Conservation (phyloP, 2,329 filamentous ascomycete genomes). For the Ophiosphaerella korrae region DNA sequence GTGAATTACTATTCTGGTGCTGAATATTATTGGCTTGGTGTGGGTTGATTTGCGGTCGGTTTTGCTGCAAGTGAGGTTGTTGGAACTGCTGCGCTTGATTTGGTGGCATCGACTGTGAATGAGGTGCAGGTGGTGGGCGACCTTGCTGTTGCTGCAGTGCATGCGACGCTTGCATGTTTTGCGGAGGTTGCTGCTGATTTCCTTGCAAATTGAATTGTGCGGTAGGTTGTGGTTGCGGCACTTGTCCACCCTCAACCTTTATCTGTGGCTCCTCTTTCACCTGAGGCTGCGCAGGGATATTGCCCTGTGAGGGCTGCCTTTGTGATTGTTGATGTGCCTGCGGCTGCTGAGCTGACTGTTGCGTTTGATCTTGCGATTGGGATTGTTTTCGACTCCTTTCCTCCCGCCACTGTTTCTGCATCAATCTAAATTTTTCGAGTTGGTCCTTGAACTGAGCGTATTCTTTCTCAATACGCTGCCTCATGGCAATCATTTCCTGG, state of each 20-base stretch:
- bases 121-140: slow-evolving; percentile 35
- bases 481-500: slow-evolving; percentile 33
- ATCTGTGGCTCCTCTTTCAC: slow-evolving; percentile 44
- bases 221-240: slow-evolving; percentile 27
- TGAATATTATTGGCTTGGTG: slow-evolving; percentile 43
- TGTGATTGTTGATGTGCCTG: slow-evolving; percentile 21
- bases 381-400: slow-evolving; percentile 39
- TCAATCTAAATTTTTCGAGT: slow-evolving; percentile 43
- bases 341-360: slow-evolving; percentile 14
- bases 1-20: slow-evolving; percentile 44
- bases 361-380: slow-evolving; percentile 27
- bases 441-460: slow-evolving; percentile 36
- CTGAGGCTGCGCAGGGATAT: slow-evolving; percentile 26
- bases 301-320: slow-evolving; percentile 36
- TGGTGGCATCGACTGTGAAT: slow-evolving; percentile 35
- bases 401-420: slow-evolving; percentile 41
- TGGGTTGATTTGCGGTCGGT: slow-evolving; percentile 45
- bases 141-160: slow-evolving; percentile 26
- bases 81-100: slow-evolving; percentile 34
- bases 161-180: slow-evolving; percentile 18
- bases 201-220: slow-evolving; percentile 36
- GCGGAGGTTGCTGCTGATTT: slow-evolving; percentile 23
- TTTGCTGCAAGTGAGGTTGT: slow-evolving; percentile 34
- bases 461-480: slow-evolving; percentile 36
- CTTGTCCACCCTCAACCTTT: slow-evolving; percentile 42